phyloP scores from a whole-genome alignment of 305 asterid species.

The Solanum chacoense region DNA sequence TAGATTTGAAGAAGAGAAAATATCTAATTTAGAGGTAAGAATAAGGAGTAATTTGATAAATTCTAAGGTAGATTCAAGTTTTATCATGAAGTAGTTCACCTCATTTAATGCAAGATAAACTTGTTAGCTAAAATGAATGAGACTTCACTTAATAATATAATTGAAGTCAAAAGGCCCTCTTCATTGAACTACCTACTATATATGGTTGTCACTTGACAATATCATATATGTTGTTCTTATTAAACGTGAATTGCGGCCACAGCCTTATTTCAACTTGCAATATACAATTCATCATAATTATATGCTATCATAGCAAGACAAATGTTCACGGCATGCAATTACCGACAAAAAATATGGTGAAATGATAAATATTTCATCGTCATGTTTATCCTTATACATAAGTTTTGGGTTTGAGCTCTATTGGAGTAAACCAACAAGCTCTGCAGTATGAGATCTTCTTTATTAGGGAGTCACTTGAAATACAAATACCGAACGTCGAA shows the following conservation, averaged over 20 bases:
- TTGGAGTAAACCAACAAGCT: not conserved
- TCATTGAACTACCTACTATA: not conserved
- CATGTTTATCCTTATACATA: not conserved
- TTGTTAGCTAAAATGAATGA: not conserved
- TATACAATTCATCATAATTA: not conserved
- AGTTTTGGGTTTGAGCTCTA: not conserved
- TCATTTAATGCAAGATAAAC: not conserved
- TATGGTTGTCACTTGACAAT: not conserved
- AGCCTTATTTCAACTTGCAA: not conserved
- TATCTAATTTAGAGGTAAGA: not conserved
- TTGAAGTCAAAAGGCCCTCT: not conserved
- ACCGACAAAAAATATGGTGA: rapidly evolving
- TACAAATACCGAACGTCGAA: not conserved
- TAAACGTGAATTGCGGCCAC: not conserved
- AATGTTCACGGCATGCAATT: not conserved
- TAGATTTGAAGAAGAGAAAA: not conserved
- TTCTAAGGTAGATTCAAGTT: not conserved
- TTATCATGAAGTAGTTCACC: not conserved
- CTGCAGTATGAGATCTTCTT: not conserved
- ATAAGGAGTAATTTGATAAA: not conserved
- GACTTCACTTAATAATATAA: not conserved
- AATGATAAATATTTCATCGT: not conserved
- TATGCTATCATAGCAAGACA: not conserved
- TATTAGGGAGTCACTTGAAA: not conserved
- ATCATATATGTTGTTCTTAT: not conserved